Conservation (phyloP, 306 rosid species). For the Lithocarpus polystachyus region DNA sequence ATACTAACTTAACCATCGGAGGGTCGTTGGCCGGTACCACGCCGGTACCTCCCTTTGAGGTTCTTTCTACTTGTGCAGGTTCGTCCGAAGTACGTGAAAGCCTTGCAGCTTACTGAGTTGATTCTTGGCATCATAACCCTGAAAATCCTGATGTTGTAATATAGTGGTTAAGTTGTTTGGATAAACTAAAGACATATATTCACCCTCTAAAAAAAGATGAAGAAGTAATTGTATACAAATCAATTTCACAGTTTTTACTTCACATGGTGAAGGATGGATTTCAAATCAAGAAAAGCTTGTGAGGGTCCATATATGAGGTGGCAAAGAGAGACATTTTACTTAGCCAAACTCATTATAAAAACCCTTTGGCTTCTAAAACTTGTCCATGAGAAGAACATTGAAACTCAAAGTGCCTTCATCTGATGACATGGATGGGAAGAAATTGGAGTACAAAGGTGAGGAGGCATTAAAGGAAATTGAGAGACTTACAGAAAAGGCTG, state of each 20-base stretch:
- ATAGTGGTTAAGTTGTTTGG: no score
- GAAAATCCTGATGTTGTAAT: neutral
- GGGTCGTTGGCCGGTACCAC: no score
- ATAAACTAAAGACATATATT: no score
- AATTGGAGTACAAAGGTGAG: constrained; percentile 83
- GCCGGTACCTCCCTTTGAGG: no score
- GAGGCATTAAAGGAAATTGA: constrained; percentile 82
- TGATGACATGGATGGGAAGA: constrained; percentile 65
- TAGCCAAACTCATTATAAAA: constrained; percentile 32
- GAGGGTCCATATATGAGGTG: constrained; percentile 36
- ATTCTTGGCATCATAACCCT: no score
- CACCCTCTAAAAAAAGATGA: no score
- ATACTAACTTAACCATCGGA: no score
- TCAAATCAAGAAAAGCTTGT: constrained; percentile 22
- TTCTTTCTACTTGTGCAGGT: no score
- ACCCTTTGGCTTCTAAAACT: constrained; percentile 27
- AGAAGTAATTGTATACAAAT: no score
- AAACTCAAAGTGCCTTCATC: constrained; percentile 10
- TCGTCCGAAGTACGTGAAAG: no score
- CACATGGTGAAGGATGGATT: neutral
- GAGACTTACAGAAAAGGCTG: constrained; percentile 63
- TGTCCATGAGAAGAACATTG: constrained; percentile 25
- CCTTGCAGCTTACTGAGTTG: no score
- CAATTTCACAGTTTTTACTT: no score
- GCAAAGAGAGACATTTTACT: constrained; percentile 15